Conservation (phyloP, 495 filamentous ascomycete species). For the Podospora conica region DNA sequence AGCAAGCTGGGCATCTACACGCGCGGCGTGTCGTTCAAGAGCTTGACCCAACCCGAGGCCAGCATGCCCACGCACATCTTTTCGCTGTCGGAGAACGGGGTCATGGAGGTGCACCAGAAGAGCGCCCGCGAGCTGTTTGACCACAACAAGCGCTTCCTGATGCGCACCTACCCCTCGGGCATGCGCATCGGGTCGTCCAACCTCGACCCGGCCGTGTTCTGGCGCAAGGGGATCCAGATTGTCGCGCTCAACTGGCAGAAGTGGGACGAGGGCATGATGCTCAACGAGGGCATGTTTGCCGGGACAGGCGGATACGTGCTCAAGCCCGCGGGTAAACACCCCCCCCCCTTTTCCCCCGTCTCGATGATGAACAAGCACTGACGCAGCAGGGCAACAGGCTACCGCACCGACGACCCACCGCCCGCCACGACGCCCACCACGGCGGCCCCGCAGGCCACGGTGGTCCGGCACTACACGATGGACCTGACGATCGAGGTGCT, state of each 20-base stretch:
- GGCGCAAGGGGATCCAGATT: conserved; percentile 85
- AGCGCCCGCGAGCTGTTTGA: conserved; percentile 57
- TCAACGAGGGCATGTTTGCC: conserved; percentile 88
- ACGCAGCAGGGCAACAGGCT: conserved; percentile 17
- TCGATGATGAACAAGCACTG: not conserved
- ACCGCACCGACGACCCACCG: conserved; percentile 24
- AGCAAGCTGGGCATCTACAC: conserved; percentile 77
- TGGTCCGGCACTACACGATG: conserved; percentile 41
- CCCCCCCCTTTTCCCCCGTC: not conserved
- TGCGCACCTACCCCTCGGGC: conserved; percentile 84
- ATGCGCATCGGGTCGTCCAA: conserved; percentile 80
- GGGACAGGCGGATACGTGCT: conserved; percentile 75
- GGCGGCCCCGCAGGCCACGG: conserved; percentile 17
- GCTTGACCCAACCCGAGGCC: conserved; percentile 55
- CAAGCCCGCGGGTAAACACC: conserved; percentile 58
- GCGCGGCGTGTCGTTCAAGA: conserved; percentile 69
- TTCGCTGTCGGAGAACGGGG: conserved; percentile 74
- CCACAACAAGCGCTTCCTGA: conserved; percentile 78
- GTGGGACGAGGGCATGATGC: conserved; percentile 88
- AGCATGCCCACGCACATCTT: conserved; percentile 77
- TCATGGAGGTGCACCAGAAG: conserved; percentile 62
- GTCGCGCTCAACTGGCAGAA: conserved; percentile 95
- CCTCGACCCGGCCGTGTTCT: conserved; percentile 74
- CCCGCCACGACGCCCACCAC: not conserved
- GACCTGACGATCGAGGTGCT: conserved; percentile 49